phyloP scores from a whole-genome alignment of 495 filamentous ascomycete genomes.

The Thozetella sp. region DNA sequence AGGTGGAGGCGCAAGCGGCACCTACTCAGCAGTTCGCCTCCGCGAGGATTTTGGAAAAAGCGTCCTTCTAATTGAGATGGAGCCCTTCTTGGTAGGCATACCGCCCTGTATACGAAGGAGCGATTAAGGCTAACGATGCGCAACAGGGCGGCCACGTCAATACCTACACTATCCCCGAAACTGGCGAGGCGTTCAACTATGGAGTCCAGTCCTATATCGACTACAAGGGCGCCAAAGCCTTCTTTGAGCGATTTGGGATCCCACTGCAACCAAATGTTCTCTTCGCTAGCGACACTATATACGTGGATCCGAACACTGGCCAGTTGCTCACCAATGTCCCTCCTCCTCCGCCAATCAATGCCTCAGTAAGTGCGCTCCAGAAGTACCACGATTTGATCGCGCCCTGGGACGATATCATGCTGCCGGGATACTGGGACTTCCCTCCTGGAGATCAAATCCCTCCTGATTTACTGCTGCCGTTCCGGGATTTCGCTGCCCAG shows the following conservation, averaged over 20 bases:
- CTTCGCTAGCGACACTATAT: conserved; percentile 16
- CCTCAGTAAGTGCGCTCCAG: conserved; percentile 22
- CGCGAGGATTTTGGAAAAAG: conserved; percentile 38
- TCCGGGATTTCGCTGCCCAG: conserved; percentile 40
- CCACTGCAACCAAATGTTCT: conserved; percentile 13
- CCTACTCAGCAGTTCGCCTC: conserved; percentile 44
- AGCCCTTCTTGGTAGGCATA: conserved; percentile 30
- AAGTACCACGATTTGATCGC: conserved; percentile 30
- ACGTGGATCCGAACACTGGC: conserved; percentile 40
- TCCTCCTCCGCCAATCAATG: conserved; percentile 4
- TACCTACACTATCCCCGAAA: conserved; percentile 30
- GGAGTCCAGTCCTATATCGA: conserved; percentile 31
- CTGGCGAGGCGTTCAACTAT: conserved; percentile 32
- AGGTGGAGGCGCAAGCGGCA: conserved; percentile 45
- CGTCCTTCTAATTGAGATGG: conserved; percentile 40
- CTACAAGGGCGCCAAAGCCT: conserved; percentile 17
- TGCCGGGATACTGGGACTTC: conserved; percentile 37
- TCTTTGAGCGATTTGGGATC: conserved; percentile 35
- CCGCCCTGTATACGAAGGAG: neutral
- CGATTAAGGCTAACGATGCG: neutral
- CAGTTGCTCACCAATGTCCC: conserved; percentile 13
- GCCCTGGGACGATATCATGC: conserved; percentile 32
- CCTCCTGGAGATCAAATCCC: conserved; percentile 32
- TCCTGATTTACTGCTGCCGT: conserved; percentile 44
- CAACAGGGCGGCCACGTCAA: conserved; percentile 39